Conservation (phyloP, 495 filamentous ascomycete species). For the Arthonia radiata region DNA sequence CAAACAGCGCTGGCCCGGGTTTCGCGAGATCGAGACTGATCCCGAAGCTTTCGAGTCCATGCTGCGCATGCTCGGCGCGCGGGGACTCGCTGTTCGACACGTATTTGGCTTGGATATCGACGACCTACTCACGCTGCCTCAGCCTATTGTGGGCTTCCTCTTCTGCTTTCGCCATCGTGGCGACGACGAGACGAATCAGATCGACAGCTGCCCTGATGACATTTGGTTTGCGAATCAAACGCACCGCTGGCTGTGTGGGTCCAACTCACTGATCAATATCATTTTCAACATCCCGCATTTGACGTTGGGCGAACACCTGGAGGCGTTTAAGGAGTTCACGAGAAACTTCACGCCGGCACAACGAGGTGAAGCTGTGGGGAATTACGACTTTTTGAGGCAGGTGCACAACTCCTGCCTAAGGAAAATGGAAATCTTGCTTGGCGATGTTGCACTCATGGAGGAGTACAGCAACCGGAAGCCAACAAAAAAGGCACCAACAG, state of each 20-base stretch:
- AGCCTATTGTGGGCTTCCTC: constrained; percentile 58
- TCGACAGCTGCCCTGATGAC: constrained; percentile 33
- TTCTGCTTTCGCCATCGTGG: constrained; percentile 55
- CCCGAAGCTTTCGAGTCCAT: constrained; percentile 74
- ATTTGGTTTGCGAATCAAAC: constrained; percentile 97
- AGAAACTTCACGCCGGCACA: constrained; percentile 38
- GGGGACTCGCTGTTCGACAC: constrained; percentile 51
- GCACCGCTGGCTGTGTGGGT: constrained; percentile 61
- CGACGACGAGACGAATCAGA: constrained; percentile 30
- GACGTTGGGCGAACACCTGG: constrained; percentile 38
- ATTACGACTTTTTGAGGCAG: constrained; percentile 49
- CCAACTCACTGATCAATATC: constrained; percentile 71
- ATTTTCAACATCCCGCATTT: constrained; percentile 54
- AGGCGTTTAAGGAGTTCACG: constrained; percentile 46
- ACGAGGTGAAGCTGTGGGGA: constrained; percentile 47
- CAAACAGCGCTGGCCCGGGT: constrained; percentile 39
- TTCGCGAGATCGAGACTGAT: constrained; percentile 77
- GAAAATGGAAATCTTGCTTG: constrained; percentile 55
- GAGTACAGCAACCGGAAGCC: no score
- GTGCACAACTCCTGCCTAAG: constrained; percentile 68
- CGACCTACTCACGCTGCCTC: constrained; percentile 36
- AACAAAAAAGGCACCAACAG: no score
- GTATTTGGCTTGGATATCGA: constrained; percentile 50
- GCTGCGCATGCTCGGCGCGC: constrained; percentile 50
- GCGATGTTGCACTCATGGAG: constrained; percentile 41